Conservation (phyloP, 2,329 filamentous ascomycete species). For the Sphaerostilbella broomeana region DNA sequence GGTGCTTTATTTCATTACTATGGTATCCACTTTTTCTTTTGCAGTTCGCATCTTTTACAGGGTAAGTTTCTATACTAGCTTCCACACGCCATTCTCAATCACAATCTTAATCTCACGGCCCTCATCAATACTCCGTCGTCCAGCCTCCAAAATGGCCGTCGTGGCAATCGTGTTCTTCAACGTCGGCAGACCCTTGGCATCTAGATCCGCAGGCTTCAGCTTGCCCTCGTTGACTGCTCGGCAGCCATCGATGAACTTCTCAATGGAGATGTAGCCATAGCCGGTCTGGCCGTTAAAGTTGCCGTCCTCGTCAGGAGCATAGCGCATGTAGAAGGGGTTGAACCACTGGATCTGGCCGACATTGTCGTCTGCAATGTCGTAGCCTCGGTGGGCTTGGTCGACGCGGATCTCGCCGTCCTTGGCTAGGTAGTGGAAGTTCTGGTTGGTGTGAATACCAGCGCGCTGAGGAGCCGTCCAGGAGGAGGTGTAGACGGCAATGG, state of each 20-base stretch:
- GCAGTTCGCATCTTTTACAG: conserved; percentile 2
- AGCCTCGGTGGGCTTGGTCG: conserved; percentile 90
- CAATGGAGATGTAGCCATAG: conserved; percentile 89
- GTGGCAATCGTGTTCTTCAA: conserved; percentile 85
- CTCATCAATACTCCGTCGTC: conserved; percentile 78
- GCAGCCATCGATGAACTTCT: conserved; percentile 91
- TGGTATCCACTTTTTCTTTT: conserved; percentile 14
- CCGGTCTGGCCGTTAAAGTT: conserved; percentile 89
- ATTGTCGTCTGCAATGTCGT: conserved; percentile 84
- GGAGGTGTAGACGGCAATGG: conserved; percentile 85
- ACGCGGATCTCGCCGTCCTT: conserved; percentile 77
- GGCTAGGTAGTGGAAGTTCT: conserved; percentile 94
- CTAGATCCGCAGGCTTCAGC: conserved; percentile 67
- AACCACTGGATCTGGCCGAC: conserved; percentile 70
- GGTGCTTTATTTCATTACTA: conserved; percentile 1
- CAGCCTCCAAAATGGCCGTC: conserved; percentile 85
- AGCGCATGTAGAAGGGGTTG: conserved; percentile 95
- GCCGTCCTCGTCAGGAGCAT: conserved; percentile 88
- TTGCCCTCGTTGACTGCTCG: conserved; percentile 68
- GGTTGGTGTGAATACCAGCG: conserved; percentile 91
- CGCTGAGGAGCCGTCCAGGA: conserved; percentile 92
- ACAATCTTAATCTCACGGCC: conserved; percentile 69
- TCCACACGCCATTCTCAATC: conserved; percentile 60
- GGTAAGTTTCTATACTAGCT: conserved; percentile 40
- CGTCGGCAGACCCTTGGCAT: conserved; percentile 75